Conservation (phyloP, 2,329 filamentous ascomycete genomes). For the Taxawa tesnikishii region DNA sequence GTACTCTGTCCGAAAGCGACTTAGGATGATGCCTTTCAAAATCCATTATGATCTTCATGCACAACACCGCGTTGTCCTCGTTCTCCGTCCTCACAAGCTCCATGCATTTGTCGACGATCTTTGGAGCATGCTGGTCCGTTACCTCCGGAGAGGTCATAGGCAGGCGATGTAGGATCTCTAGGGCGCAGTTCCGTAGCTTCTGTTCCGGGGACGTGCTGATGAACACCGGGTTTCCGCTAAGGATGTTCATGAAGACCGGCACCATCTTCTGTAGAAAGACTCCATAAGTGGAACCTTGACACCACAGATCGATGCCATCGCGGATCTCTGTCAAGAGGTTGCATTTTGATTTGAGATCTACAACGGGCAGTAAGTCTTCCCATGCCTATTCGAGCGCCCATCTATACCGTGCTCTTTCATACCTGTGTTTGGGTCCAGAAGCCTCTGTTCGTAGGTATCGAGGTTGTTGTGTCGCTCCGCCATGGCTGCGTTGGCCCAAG, state of each 20-base stretch:
- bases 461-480: conserved; percentile 18
- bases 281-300: conserved; percentile 61
- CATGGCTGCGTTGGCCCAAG: conserved; percentile 8
- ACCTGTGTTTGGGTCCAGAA: conserved; percentile 4
- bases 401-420: background rate
- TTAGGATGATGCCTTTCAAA: conserved; percentile 88
- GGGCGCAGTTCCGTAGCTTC: conserved; percentile 82
- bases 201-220: conserved; percentile 84
- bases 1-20: conserved; percentile 62
- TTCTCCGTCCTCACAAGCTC: conserved; percentile 81
- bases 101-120: conserved; percentile 86
- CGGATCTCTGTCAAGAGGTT: conserved; percentile 76
- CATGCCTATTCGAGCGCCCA: background rate
- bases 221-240: conserved; percentile 80
- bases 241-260: conserved; percentile 75
- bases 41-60: conserved; percentile 96
- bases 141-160: conserved; percentile 62
- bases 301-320: conserved; percentile 85
- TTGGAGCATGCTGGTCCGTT: conserved; percentile 77
- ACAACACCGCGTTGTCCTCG: conserved; percentile 96
- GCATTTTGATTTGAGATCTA: conserved; percentile 71
- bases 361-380: conserved; percentile 2
- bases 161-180: conserved; percentile 90
- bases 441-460: background rate
- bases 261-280: conserved; percentile 78